phyloP scores from a whole-genome alignment of 2,329 filamentous ascomycete species.

The Metarhizium humberi region DNA sequence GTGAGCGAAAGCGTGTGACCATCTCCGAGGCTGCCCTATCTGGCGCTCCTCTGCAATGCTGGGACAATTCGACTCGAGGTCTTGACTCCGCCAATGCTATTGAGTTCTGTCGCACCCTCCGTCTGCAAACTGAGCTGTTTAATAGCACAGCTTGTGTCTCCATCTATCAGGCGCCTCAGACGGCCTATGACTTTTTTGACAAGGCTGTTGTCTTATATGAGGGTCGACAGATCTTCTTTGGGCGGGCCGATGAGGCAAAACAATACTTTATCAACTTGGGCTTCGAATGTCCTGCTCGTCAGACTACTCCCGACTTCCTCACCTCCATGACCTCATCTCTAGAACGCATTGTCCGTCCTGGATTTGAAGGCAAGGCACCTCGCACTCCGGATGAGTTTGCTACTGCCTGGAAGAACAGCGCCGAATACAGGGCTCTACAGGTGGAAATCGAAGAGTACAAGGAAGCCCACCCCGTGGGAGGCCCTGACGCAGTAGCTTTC shows the following conservation, averaged over 20 bases:
- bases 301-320: conserved; percentile 63
- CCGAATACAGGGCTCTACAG: conserved; percentile 40
- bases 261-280: conserved; percentile 59
- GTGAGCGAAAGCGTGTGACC: conserved; percentile 60
- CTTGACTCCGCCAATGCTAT: conserved; percentile 68
- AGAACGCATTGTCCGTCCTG: conserved; percentile 46
- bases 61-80: conserved; percentile 66
- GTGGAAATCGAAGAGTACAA: conserved; percentile 49
- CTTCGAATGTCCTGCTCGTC: conserved; percentile 56
- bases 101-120: conserved; percentile 64
- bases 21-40: conserved; percentile 54
- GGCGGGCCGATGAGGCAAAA: conserved; percentile 48
- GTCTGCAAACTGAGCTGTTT: conserved; percentile 58
- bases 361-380: conserved; percentile 46
- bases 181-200: conserved; percentile 55
- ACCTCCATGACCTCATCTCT: conserved; percentile 57
- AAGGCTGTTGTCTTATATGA: conserved; percentile 51
- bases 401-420: conserved; percentile 45
- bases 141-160: conserved; percentile 58
- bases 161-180: conserved; percentile 63
- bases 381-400: conserved; percentile 55
- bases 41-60: conserved; percentile 52
- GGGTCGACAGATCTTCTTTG: conserved; percentile 54
- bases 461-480: conserved; percentile 39
- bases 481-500: conserved; percentile 48